Evolutionary conservation across 2,329 filamentous ascomycete species (phyloP), one percentile per base, ranked within the genome.

Genomic region (Nigrograna mackinnonii): DNA sequence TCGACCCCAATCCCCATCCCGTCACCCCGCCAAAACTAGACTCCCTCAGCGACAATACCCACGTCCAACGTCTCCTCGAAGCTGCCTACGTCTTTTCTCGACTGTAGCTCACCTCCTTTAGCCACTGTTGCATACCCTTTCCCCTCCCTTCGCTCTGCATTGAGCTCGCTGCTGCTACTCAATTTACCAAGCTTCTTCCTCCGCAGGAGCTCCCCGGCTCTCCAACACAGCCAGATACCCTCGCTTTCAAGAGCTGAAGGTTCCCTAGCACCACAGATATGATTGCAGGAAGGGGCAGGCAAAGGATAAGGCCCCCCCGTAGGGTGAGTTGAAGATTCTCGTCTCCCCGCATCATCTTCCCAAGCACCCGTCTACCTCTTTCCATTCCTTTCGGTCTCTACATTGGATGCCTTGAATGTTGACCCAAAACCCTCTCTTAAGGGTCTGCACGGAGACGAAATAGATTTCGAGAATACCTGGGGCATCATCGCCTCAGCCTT

Each of bases 381-480:
- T 2, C 30, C 16, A 18, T 28, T 22, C 6, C 22, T 30, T 6
- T 12, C 13, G 13, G 12, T 13, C 24, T 17, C n/a, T 19, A 35
- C 14, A 18, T 33, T 44, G 30, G 16, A 32, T 14, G 17, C 31
- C 37, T 28, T 28, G 24, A 9, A 28, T n/a, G 24, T n/a, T 28
- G 24, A 28, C 24, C 39, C 41, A 11, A 33, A 40, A 33, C 22
- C 36, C 16, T 32, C 30, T 21, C 26, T 24, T 43, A 58, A 86
- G 83, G 79, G 80, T 43, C 66, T 84, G 17, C 76, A 75, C 44
- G 79, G 75, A 47, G 83, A 86, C 52, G 76, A 79, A 7, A 78
- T 87, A 56, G 89, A 95, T 53, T 96, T 96, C 63, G 88, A 96
- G n/a, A 77, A 81, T 3, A 88, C 85, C 55, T 99, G 94, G 94